Evolutionary conservation across 1,284 basidiomycete species (phyloP).

Genomic region (Caloboletus firmus): DNA sequence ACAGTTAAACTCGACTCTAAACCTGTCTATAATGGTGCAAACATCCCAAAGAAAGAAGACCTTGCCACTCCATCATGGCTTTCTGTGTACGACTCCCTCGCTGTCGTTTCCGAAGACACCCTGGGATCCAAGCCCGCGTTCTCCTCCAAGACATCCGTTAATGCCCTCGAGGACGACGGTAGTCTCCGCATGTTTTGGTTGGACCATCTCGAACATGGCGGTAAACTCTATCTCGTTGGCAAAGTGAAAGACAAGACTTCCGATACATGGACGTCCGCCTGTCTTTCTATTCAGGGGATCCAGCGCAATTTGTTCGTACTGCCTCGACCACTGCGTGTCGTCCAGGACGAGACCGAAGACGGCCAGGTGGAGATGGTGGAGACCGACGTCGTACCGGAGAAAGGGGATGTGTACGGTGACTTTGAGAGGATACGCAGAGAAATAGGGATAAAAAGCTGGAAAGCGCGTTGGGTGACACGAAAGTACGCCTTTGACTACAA

Average conservation of each 20-base stretch:
- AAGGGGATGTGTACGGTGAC: conserved; percentile 78
- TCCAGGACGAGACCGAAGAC: conserved; percentile 53
- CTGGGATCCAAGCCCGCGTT: conserved; percentile 50
- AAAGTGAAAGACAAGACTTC: conserved; percentile 81
- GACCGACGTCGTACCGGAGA: conserved; percentile 72
- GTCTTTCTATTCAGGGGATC: conserved; percentile 82
- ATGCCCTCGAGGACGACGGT: conserved; percentile 76
- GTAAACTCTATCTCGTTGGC: conserved; percentile 81
- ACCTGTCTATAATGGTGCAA: conserved; percentile 6
- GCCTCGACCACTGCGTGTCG: conserved; percentile 68
- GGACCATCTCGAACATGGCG: conserved; percentile 83
- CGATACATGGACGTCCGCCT: conserved; percentile 77
- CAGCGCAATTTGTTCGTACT: conserved; percentile 95
- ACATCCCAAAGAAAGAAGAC: conserved; percentile 51
- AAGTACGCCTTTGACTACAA: conserved; percentile 93
- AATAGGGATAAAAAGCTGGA: conserved; percentile 76
- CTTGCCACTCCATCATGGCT: conserved; percentile 65
- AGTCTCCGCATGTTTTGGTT: conserved; percentile 92
- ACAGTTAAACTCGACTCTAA: conserved; percentile 33
- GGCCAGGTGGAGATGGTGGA: conserved; percentile 51
- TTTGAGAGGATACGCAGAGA: conserved; percentile 80
- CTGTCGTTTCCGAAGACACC: conserved; percentile 54
- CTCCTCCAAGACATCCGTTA: conserved; percentile 43
- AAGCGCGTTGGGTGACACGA: conserved; percentile 81
- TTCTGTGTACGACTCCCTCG: conserved; percentile 70